phyloP scores from a whole-genome alignment of 2,329 filamentous ascomycete species.

The Arthrocladium fulminans region DNA sequence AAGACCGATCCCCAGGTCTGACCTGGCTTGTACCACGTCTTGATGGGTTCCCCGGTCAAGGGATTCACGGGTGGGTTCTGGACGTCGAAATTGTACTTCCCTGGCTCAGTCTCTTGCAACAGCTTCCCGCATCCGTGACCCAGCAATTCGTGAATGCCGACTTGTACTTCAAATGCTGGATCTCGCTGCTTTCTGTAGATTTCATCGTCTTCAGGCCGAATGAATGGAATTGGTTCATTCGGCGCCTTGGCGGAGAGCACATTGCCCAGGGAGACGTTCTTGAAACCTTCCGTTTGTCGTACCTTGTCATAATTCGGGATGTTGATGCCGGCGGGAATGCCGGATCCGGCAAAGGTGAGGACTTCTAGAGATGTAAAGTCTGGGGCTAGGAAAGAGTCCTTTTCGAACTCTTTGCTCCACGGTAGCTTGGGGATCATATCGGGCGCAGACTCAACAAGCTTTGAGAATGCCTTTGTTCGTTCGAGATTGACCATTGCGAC shows the following conservation, averaged over 20 bases:
- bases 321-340: conserved; percentile 45
- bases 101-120: conserved; percentile 75
- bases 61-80: conserved; percentile 74
- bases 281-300: conserved; percentile 56
- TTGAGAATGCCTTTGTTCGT: conserved; percentile 76
- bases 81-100: conserved; percentile 80
- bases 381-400: conserved; percentile 88
- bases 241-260: conserved; percentile 84
- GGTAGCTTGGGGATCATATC: conserved; percentile 80
- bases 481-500: conserved; percentile 76
- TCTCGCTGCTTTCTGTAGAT: conserved; percentile 78
- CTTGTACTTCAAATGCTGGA: conserved; percentile 85
- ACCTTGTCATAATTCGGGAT: conserved; percentile 52
- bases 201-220: conserved; percentile 65
- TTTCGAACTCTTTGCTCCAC: conserved; percentile 84
- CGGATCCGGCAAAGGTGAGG: conserved; percentile 63
- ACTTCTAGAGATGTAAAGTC: conserved; percentile 96
- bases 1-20: conserved; percentile 95
- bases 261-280: conserved; percentile 77
- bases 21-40: conserved; percentile 85
- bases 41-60: conserved; percentile 65
- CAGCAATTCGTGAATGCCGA: conserved; percentile 82
- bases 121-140: conserved; percentile 91
- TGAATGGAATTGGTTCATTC: conserved; percentile 87
- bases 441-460: conserved; percentile 72